Percentiles rank a stretch among this genome's conserved stretches.
Conservation (phyloP, 78 protist genomes). For the Andalucia godoyi region DNA sequence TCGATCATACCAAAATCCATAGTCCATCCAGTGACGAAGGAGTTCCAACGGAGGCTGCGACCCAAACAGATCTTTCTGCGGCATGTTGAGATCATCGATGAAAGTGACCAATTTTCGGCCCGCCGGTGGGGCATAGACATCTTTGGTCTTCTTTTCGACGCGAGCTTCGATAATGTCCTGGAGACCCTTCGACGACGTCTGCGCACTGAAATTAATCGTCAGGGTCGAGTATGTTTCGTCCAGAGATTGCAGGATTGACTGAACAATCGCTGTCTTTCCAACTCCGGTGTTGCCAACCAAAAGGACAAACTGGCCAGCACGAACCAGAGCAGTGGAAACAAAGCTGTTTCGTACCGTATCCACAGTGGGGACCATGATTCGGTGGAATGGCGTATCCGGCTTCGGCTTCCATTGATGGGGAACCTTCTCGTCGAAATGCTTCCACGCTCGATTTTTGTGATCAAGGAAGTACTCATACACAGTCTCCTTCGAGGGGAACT, state of each 20-base stretch:
- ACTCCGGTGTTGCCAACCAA: constrained; percentile 63
- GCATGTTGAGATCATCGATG: constrained; percentile 80
- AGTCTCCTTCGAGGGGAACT: constrained; percentile 34
- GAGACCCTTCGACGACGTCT: constrained; percentile 17
- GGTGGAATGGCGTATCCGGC: constrained; percentile 36
- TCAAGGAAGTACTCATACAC: constrained; percentile 66
- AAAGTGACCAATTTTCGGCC: constrained; percentile 34
- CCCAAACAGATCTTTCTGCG: constrained; percentile 59
- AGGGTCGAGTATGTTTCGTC: neutral
- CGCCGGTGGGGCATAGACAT: constrained; percentile 28
- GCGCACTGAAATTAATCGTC: constrained; percentile 62
- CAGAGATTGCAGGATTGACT: neutral
- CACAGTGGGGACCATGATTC: constrained; percentile 68
- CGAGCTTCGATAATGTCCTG: constrained; percentile 54
- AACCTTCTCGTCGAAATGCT: constrained; percentile 34
- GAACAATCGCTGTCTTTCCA: constrained; percentile 57
- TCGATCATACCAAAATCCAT: constrained; percentile 72
- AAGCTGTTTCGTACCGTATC: constrained; percentile 53
- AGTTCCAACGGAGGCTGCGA: constrained; percentile 75
- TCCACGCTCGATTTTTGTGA: constrained; percentile 22
- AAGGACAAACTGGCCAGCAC: neutral
- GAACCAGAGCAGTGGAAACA: constrained; percentile 16
- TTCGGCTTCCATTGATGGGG: neutral
- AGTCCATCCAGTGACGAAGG: constrained; percentile 59
- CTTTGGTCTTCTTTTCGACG: constrained; percentile 50